Evolutionary conservation across 805 yeast species (phyloP).

Genomic region (Pichia heedii): DNA sequence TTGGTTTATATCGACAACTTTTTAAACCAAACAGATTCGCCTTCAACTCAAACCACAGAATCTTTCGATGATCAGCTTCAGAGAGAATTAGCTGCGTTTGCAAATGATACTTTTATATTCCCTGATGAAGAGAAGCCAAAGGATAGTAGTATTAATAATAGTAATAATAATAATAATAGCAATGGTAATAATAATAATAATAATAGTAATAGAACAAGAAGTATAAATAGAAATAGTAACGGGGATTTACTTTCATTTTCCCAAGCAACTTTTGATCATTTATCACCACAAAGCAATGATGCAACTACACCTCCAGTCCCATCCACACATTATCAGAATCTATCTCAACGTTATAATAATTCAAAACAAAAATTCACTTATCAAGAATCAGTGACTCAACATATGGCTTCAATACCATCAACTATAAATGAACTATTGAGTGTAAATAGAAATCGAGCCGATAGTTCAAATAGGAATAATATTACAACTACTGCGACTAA

Average conservation of each 20-base stretch:
- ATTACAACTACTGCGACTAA: too few species aligned
- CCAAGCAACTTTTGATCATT: conserved; percentile 9
- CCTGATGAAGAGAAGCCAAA: conserved; percentile 74
- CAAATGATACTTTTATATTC: conserved; percentile 70
- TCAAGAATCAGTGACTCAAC: conserved; percentile 11
- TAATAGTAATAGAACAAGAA: background rate
- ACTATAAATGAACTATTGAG: conserved; percentile 17
- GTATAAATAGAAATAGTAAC: background rate
- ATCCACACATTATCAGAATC: conserved; percentile 10
- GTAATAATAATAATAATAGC: background rate
- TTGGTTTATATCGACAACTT: conserved; percentile 73
- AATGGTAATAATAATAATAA: background rate
- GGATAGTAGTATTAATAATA: conserved; percentile 4
- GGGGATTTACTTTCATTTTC: conserved; percentile 6
- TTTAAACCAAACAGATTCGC: conserved; percentile 37
- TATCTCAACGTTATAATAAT: conserved; percentile 11
- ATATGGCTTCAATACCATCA: conserved; percentile 26
- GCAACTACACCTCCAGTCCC: conserved; percentile 4
- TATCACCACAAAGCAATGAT: conserved; percentile 6
- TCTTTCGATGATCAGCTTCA: conserved; percentile 44
- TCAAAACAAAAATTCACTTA: conserved; percentile 10
- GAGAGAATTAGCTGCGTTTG: conserved; percentile 71
- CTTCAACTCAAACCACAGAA: conserved; percentile 19
- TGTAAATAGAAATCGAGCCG: too few species aligned
- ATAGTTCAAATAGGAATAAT: too few species aligned